These are phyloP conservation scores for Vaccinium darrowii DNA, from an alignment of 148 eudicot genomes.

Conservation along the genomic window DNA sequence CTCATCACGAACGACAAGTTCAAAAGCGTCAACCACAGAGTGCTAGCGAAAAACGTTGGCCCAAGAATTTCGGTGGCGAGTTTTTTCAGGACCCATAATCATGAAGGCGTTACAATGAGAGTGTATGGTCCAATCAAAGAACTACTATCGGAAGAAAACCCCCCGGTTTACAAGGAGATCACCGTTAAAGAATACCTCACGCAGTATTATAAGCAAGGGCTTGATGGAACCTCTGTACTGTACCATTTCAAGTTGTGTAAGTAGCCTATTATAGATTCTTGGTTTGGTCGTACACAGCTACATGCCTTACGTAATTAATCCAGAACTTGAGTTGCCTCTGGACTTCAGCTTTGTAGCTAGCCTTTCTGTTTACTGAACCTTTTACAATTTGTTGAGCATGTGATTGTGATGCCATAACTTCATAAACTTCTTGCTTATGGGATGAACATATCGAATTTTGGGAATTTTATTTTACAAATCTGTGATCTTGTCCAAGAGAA, in stretches of 20 bases:
- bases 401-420: background rate
- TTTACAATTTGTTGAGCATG: background rate
- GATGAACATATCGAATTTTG: background rate
- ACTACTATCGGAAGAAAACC: background rate
- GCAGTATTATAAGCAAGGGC: background rate
- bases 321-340: background rate
- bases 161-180: background rate
- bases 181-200: background rate
- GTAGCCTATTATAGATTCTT: background rate
- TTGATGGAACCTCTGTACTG: conserved; percentile 19
- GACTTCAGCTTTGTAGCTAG: background rate
- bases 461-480: no score
- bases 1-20: conserved; percentile 55
- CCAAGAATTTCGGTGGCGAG: conserved; percentile 57
- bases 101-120: conserved; percentile 11
- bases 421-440: background rate
- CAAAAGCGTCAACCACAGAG: conserved; percentile 51
- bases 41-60: conserved; percentile 35
- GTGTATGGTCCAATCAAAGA: conserved; percentile 60
- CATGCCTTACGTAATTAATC: background rate
- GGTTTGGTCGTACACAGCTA: background rate
- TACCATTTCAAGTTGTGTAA: conserved; percentile 23
- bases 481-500: no score
- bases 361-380: background rate
- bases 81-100: conserved; percentile 38